Evolutionary conservation across 495 filamentous ascomycete genomes (phyloP).

Genomic region (Paragyromitra xinjiangensis): DNA sequence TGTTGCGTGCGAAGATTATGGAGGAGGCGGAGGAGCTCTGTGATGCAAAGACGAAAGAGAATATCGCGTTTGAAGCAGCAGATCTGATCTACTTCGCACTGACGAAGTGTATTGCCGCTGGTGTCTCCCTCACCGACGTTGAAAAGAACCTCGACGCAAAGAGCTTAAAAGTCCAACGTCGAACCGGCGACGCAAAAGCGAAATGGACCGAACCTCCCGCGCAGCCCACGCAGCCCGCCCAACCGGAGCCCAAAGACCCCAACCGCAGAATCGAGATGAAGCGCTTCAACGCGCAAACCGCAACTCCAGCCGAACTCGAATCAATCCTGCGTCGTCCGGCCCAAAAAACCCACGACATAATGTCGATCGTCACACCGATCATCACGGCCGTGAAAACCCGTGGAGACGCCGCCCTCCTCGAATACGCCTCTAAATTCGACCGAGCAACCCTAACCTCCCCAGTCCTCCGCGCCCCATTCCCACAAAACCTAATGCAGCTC

Average conservation of each 20-base stretch:
- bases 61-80: slow-evolving; percentile 91
- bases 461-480: slow-evolving; percentile 87
- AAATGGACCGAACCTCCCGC: slow-evolving; percentile 57
- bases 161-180: slow-evolving; percentile 88
- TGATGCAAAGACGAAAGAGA: slow-evolving; percentile 78
- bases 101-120: slow-evolving; percentile 82
- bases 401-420: slow-evolving; percentile 86
- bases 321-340: slow-evolving; percentile 84
- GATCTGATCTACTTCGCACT: slow-evolving; percentile 96
- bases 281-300: slow-evolving; percentile 72
- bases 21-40: slow-evolving; percentile 97
- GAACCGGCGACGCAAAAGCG: slow-evolving; percentile 88
- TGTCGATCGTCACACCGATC: slow-evolving; percentile 88
- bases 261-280: slow-evolving; percentile 81
- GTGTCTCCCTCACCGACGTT: slow-evolving; percentile 84
- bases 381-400: slow-evolving; percentile 75
- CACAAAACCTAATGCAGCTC: slow-evolving; percentile 82
- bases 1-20: slow-evolving; percentile 94
- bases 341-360: slow-evolving; percentile 91
- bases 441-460: slow-evolving; percentile 89
- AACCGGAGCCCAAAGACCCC: slow-evolving; percentile 60
- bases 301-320: slow-evolving; percentile 68
- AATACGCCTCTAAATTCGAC: slow-evolving; percentile 96
- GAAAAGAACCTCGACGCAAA: slow-evolving; percentile 93
- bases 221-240: slow-evolving; percentile 26